Conservation (phyloP, 2,329 filamentous ascomycete species). For the Diaporthe citri region DNA sequence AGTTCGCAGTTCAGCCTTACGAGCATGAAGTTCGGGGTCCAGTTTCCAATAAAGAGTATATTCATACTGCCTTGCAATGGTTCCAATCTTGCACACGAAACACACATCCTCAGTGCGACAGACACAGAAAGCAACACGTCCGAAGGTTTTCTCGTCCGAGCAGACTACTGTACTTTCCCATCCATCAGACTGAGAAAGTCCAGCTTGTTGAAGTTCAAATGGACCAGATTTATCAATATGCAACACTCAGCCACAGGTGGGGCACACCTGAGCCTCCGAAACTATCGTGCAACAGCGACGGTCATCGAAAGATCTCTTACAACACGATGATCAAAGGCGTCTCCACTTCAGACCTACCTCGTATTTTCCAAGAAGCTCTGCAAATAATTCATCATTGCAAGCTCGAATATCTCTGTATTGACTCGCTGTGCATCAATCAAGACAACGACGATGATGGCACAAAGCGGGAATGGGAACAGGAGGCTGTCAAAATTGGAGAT, state of each 20-base stretch:
- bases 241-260: slow-evolving; percentile 25
- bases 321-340: neutral
- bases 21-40: neutral
- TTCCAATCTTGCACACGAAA: neutral
- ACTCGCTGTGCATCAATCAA: slow-evolving; percentile 18
- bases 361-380: neutral
- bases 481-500: neutral
- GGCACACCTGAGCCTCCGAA: slow-evolving; percentile 12
- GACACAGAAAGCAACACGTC: neutral
- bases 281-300: neutral
- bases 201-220: neutral
- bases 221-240: neutral
- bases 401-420: neutral
- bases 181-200: neutral
- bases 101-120: neutral
- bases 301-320: neutral
- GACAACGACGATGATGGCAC: neutral
- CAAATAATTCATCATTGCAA: neutral
- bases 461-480: neutral
- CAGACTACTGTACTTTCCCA: neutral
- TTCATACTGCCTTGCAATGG: neutral
- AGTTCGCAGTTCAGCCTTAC: neutral
- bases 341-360: neutral
- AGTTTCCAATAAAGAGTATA: neutral
- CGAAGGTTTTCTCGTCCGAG: neutral